phyloP scores from a whole-genome alignment of 1,284 basidiomycete genomes.

The Somion occarium region DNA sequence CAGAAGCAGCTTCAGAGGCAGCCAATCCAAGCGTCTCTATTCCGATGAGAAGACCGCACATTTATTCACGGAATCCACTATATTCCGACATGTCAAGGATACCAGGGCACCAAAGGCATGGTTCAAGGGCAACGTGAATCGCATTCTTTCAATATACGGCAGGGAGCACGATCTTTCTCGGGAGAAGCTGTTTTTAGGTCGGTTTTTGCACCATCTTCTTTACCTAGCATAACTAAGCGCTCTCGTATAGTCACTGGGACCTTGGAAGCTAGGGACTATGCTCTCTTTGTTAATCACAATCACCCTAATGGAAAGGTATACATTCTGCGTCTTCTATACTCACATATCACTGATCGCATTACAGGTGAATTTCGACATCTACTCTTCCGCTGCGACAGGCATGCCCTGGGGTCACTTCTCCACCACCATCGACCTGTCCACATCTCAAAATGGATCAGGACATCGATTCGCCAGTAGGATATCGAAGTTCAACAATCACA shows the following conservation, averaged over 20 bases:
- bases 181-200: conserved; percentile 69
- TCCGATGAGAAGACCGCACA: conserved; percentile 61
- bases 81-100: conserved; percentile 63
- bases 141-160: conserved; percentile 54
- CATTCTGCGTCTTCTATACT: too few relatives aligned
- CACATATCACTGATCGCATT: too few relatives aligned
- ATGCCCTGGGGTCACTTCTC: too few relatives aligned
- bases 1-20: too few relatives aligned
- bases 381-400: too few relatives aligned
- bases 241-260: conserved; percentile 57
- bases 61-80: conserved; percentile 61
- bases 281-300: conserved; percentile 62
- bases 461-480: too few relatives aligned
- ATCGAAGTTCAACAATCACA: too few relatives aligned
- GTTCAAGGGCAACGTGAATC: conserved; percentile 64
- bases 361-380: too few relatives aligned
- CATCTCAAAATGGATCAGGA: too few relatives aligned
- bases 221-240: background rate
- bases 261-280: conserved; percentile 63
- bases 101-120: conserved; percentile 61
- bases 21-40: too few relatives aligned
- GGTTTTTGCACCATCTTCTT: conserved; percentile 18
- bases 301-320: conserved; percentile 65
- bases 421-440: too few relatives aligned
- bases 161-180: conserved; percentile 49